Percentiles rank a stretch among this genome's conserved stretches.
Evolutionary conservation across 1,284 basidiomycete genomes (phyloP).

Genomic region (Testicularia cyperi): DNA sequence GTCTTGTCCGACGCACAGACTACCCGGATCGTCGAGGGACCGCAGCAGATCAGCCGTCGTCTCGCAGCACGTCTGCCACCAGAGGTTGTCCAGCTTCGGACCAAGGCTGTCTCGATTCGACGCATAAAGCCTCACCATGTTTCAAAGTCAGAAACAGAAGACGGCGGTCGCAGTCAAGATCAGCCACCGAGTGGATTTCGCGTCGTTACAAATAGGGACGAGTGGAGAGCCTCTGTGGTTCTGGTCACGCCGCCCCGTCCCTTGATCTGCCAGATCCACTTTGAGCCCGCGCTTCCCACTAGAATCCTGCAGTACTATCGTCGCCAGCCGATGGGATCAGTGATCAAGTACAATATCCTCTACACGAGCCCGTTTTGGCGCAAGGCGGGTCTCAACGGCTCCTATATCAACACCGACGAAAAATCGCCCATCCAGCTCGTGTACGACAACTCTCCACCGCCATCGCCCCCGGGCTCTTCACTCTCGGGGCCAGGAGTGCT

Average conservation of each 20-base stretch:
- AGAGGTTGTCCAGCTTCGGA: conserved; percentile 3
- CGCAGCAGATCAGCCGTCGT: conserved; percentile 20
- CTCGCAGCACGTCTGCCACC: conserved; percentile 20
- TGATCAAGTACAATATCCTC: conserved; percentile 34
- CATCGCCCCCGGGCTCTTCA: conserved; percentile 11
- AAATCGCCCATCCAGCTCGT: conserved; percentile 27
- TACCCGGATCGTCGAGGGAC: conserved; percentile 23
- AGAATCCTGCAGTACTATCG: conserved; percentile 29
- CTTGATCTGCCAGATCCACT: conserved; percentile 26
- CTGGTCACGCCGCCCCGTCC: conserved; percentile 26
- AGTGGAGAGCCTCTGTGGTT: conserved; percentile 20
- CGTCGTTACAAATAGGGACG: too few species aligned
- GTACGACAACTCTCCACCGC: conserved; percentile 36
- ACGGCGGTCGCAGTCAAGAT: too few species aligned
- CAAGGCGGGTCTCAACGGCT: conserved; percentile 18
- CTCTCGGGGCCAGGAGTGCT: too few species aligned
- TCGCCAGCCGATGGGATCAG: conserved; percentile 38
- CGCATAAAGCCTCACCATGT: too few species aligned
- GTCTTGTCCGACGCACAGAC: conserved; percentile 34
- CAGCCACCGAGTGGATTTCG: too few species aligned
- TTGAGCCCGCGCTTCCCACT: conserved; percentile 28
- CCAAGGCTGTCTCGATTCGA: conserved; percentile 12
- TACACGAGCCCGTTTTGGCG: conserved; percentile 36
- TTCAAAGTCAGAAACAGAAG: too few species aligned
- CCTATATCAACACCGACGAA: conserved; percentile 30